phyloP scores from a whole-genome alignment of 2,329 filamentous ascomycete species.

The Stemphylium beticola region DNA sequence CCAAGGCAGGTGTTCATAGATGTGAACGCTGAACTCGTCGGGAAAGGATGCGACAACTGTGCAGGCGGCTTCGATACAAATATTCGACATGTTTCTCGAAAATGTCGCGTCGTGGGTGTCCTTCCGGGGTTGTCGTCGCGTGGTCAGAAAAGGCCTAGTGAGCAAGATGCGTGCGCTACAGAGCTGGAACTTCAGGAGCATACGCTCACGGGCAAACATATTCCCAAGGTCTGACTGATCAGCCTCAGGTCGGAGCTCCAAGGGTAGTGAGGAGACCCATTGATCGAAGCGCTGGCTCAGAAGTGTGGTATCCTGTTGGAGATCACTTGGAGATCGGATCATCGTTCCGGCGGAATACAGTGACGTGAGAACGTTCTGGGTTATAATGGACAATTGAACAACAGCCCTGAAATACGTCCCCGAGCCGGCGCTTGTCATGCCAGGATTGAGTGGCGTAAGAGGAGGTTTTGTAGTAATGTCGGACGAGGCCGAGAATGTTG shows the following conservation, averaged over 20 bases:
- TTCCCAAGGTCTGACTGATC: not conserved
- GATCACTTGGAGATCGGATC: slow-evolving; percentile 38
- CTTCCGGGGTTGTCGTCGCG: slow-evolving; percentile 27
- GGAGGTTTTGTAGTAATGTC: slow-evolving; percentile 4
- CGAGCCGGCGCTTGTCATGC: slow-evolving; percentile 19
- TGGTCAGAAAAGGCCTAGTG: slow-evolving; percentile 47
- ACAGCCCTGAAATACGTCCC: slow-evolving; percentile 36
- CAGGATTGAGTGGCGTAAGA: slow-evolving; percentile 4
- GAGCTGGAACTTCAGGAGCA: slow-evolving; percentile 43
- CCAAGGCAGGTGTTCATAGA: slow-evolving; percentile 49
- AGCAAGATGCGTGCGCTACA: slow-evolving; percentile 51
- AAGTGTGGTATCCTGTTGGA: slow-evolving; percentile 44
- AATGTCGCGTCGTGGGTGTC: slow-evolving; percentile 32
- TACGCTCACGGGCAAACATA: slow-evolving; percentile 32
- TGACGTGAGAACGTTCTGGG: slow-evolving; percentile 41
- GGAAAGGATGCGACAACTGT: slow-evolving; percentile 45
- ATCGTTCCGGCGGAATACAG: slow-evolving; percentile 48
- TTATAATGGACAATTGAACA: slow-evolving; percentile 41
- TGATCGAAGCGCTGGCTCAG: slow-evolving; percentile 42
- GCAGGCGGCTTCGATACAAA: slow-evolving; percentile 49
- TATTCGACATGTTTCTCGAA: slow-evolving; percentile 39
- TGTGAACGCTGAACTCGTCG: slow-evolving; percentile 34
- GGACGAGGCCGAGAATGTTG: slow-evolving; percentile 4
- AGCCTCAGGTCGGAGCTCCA: slow-evolving; percentile 37
- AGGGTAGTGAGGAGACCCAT: slow-evolving; percentile 43